These are phyloP conservation scores for Penicillium sclerotigenum DNA, from an alignment of 2,329 filamentous ascomycete genomes.

Conservation along the genomic window DNA sequence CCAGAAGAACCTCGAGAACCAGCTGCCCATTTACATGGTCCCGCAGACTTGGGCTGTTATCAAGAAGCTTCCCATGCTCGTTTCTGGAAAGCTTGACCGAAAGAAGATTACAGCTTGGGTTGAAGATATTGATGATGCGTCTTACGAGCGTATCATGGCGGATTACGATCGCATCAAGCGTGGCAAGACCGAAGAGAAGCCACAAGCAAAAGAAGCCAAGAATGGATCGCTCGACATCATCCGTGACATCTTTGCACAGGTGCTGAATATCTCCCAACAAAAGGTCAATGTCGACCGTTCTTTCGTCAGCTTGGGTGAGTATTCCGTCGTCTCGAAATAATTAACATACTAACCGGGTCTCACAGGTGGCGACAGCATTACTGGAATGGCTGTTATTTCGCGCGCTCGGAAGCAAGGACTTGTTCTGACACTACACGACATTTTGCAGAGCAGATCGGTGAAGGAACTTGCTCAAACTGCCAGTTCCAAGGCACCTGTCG, in stretches of 20 bases:
- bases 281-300: constrained; percentile 35
- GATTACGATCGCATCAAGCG: constrained; percentile 32
- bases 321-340: neutral
- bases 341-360: constrained; percentile 8
- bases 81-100: constrained; percentile 39
- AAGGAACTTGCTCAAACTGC: constrained; percentile 30
- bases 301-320: constrained; percentile 38
- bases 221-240: constrained; percentile 23
- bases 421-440: constrained; percentile 33
- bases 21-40: constrained; percentile 47
- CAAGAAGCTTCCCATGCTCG: constrained; percentile 41
- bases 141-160: constrained; percentile 41
- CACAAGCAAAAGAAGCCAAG: constrained; percentile 14
- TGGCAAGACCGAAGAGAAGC: constrained; percentile 21
- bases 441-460: constrained; percentile 35
- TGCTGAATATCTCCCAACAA: constrained; percentile 35
- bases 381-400: constrained; percentile 40
- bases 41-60: constrained; percentile 43
- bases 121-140: constrained; percentile 39
- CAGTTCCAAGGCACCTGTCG: constrained; percentile 14
- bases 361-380: constrained; percentile 40
- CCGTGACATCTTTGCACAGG: constrained; percentile 35
- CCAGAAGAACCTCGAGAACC: constrained; percentile 40
- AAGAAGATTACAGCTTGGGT: constrained; percentile 46
- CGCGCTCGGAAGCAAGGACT: constrained; percentile 37